These are phyloP conservation scores for Wilcoxina mikolae DNA, from an alignment of 495 filamentous ascomycete species.

Conservation along the genomic window DNA sequence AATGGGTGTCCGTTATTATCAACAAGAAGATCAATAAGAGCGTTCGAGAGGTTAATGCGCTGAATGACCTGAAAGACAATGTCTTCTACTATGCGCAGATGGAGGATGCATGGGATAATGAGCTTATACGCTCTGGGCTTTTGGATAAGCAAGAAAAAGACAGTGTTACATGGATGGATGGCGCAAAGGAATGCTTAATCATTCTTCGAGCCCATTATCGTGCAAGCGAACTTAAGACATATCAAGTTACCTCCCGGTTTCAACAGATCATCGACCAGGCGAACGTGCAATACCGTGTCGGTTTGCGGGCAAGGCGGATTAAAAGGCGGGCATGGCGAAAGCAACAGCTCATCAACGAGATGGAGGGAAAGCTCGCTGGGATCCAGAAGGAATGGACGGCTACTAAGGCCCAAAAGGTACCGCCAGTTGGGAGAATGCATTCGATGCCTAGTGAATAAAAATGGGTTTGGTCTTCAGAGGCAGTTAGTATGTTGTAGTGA, in stretches of 20 bases:
- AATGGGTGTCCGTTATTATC: constrained; percentile 8
- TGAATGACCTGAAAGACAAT: constrained; percentile 12
- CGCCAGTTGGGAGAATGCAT: too few species aligned
- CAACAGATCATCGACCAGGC: background rate
- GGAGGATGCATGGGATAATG: constrained; percentile 23
- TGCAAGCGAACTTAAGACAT: background rate
- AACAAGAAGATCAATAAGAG: constrained; percentile 17
- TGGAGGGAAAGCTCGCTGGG: background rate
- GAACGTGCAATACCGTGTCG: background rate
- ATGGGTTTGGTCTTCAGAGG: too few species aligned
- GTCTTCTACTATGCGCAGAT: constrained; percentile 10
- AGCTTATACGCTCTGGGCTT: background rate
- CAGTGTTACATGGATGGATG: background rate
- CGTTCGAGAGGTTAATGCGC: constrained; percentile 11
- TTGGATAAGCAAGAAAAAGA: background rate
- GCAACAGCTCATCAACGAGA: background rate
- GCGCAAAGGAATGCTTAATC: background rate
- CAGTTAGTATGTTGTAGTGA: too few species aligned
- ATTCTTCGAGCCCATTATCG: background rate
- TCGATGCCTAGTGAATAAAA: too few species aligned
- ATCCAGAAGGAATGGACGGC: constrained; percentile 1
- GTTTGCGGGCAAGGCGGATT: background rate
- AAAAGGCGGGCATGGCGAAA: background rate
- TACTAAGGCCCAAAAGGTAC: too few species aligned
- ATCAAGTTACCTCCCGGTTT: background rate